A percentile compares a stretch with the other conserved stretches of the same genome.
These are phyloP conservation scores for Leccinum boreale DNA, from an alignment of 768 basidiomycete genomes.

Conservation along the genomic window DNA sequence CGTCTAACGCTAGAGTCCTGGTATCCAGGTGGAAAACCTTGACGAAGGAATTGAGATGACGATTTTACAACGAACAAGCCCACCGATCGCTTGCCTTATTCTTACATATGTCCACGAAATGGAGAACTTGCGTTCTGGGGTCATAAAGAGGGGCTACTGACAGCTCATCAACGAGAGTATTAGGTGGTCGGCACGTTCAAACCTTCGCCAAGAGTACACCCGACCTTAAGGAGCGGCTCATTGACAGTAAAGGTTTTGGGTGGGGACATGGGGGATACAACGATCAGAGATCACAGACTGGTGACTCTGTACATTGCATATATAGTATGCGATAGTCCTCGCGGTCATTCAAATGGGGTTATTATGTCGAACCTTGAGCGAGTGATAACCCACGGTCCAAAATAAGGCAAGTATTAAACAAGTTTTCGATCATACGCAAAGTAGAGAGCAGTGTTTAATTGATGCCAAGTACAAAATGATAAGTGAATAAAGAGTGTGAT, in stretches of 20 bases:
- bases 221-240: constrained; percentile 47
- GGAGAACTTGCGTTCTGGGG: constrained; percentile 45
- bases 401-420: background rate
- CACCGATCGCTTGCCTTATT: constrained; percentile 11
- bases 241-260: constrained; percentile 20
- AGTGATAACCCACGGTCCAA: constrained; percentile 3
- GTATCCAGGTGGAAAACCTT: constrained; percentile 39
- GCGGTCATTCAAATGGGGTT: constrained; percentile 7
- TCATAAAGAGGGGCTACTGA: constrained; percentile 61
- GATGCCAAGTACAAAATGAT: constrained; percentile 19
- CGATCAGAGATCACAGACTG: background rate
- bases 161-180: background rate
- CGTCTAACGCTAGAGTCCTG: constrained; percentile 35
- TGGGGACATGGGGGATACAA: constrained; percentile 8
- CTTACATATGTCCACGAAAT: constrained; percentile 62
- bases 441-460: constrained; percentile 13
- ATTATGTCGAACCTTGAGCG: constrained; percentile 4
- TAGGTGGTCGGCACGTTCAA: constrained; percentile 1
- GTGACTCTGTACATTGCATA: background rate
- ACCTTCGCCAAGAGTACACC: constrained; percentile 67
- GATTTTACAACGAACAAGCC: background rate
- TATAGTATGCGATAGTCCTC: constrained; percentile 7
- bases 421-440: background rate
- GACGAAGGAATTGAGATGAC: background rate
- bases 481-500: constrained; percentile 8